Percentiles rank a stretch among this genome's conserved stretches.
These are phyloP conservation scores for Triticum aestivum DNA, from an alignment of 176 grass and related monocot species.

Conservation along the genomic window IWGSC_CS_RefSeq_v2.1 NC_057806.1:703675689-703676188, in stretches of 20 bases:
- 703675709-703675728: not conserved
- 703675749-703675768: slow-evolving; percentile 48
- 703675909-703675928: slow-evolving; percentile 94
- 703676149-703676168: slow-evolving; percentile 7
- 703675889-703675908: slow-evolving; percentile 92
- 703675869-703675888: slow-evolving; percentile 86
- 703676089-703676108: slow-evolving; percentile 10
- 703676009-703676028: slow-evolving; percentile 78
- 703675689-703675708: not conserved
- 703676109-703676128: slow-evolving; percentile 36
- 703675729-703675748: not conserved
- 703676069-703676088: slow-evolving; percentile 47
- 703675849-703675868: slow-evolving; percentile 96
- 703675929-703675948: slow-evolving; percentile 80
- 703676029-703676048: slow-evolving; percentile 25
- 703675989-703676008: slow-evolving; percentile 73
- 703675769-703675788: slow-evolving; percentile 79
- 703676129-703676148: slow-evolving; percentile 29
- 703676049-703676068: slow-evolving; percentile 39
- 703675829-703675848: slow-evolving; percentile 78
- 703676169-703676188: slow-evolving; percentile 2
- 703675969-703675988: slow-evolving; percentile 76
- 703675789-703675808: slow-evolving; percentile 91
- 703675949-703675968: slow-evolving; percentile 70
- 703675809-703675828: slow-evolving; percentile 56